Conservation (phyloP, 192 early-diverging fungal genomes). For the Gonapodya sp. region DNA sequence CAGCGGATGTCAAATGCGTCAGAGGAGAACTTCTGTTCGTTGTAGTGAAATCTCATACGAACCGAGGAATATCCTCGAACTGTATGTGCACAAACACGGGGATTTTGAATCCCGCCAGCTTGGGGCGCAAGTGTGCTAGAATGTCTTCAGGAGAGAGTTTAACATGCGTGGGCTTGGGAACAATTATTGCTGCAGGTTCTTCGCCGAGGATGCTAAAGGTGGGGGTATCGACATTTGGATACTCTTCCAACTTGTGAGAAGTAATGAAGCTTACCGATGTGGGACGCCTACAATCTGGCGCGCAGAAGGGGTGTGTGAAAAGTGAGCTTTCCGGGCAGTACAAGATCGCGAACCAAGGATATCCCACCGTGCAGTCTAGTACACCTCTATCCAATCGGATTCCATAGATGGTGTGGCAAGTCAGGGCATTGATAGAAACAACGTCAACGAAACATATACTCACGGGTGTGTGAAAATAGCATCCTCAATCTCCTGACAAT, state of each 20-base stretch:
- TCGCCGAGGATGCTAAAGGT: conserved; percentile 17
- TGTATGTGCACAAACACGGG: neutral
- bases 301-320: too few relatives aligned
- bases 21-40: too few relatives aligned
- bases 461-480: conserved; percentile 18
- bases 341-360: neutral
- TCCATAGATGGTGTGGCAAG: too few relatives aligned
- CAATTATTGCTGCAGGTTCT: conserved; percentile 17
- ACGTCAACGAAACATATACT: neutral
- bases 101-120: neutral
- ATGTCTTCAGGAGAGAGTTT: neutral
- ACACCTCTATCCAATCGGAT: too few relatives aligned
- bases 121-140: neutral
- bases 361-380: conserved; percentile 15
- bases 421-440: neutral
- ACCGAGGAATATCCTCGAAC: conserved; percentile 5
- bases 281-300: conserved; percentile 16
- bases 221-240: too few relatives aligned
- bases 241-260: neutral
- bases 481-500: conserved; percentile 21
- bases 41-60: too few relatives aligned
- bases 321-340: neutral
- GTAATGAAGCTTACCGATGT: neutral
- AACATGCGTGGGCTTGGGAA: neutral
- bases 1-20: too few relatives aligned